These are phyloP conservation scores for Kernera saxatilis DNA, from an alignment of 345 rosid species.

Conservation along the genomic window DNA sequence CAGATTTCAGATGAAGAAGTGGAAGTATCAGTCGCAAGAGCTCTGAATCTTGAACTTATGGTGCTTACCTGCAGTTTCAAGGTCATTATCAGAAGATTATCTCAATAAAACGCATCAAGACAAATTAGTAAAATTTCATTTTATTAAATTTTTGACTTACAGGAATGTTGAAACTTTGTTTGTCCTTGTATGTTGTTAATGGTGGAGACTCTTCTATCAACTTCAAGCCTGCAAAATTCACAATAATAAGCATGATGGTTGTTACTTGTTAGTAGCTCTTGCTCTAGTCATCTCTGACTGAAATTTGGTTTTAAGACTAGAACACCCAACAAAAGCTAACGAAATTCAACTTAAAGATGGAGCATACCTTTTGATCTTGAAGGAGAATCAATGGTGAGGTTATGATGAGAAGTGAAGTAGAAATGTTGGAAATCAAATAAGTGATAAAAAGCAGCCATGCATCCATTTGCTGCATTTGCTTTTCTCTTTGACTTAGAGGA, in stretches of 20 bases:
- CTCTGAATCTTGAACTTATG: conserved; percentile 27
- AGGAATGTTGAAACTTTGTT: conserved; percentile 40
- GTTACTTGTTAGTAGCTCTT: neutral
- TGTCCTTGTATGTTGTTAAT: conserved; percentile 30
- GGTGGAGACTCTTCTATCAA: conserved; percentile 41
- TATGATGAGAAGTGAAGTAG: conserved; percentile 43
- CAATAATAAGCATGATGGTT: neutral
- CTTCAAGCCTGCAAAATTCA: conserved; percentile 52
- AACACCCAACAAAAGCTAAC: neutral
- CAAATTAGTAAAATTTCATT: neutral
- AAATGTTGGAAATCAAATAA: conserved; percentile 66
- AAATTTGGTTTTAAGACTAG: neutral
- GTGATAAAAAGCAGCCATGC: conserved; percentile 77
- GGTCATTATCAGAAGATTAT: neutral
- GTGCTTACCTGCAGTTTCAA: conserved; percentile 46
- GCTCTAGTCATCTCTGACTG: neutral
- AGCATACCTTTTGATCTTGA: conserved; percentile 27
- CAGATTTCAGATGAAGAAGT: conserved; percentile 48
- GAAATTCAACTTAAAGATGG: neutral
- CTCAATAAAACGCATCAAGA: neutral
- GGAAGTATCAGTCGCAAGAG: conserved; percentile 21
- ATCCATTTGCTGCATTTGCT: conserved; percentile 40
- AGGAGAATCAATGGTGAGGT: conserved; percentile 24
- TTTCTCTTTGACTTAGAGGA: conserved; percentile 12
- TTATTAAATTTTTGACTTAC: conserved; percentile 36